A percentile compares a stretch with the other conserved stretches of the same genome.
Conservation (phyloP, 2,329 filamentous ascomycete species). For the Xylaria sp. region DNA sequence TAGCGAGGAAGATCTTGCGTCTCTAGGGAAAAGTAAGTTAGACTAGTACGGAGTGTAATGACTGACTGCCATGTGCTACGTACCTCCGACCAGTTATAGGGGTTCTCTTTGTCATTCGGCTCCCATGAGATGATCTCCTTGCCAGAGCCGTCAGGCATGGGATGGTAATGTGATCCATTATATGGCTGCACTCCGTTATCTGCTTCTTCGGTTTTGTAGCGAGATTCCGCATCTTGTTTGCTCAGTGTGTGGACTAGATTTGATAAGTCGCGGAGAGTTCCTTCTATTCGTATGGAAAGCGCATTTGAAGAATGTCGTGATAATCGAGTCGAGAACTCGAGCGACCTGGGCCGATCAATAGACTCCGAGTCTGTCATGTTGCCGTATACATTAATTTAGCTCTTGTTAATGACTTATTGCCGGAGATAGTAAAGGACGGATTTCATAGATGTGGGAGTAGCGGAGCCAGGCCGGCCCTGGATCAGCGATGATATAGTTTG, state of each 20-base stretch:
- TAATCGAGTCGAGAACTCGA: slow-evolving; percentile 13
- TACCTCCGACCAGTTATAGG: slow-evolving; percentile 62
- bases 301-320: slow-evolving; percentile 25
- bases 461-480: background rate
- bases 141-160: slow-evolving; percentile 39
- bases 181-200: slow-evolving; percentile 48
- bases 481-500: background rate
- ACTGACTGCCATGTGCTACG: background rate
- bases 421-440: background rate
- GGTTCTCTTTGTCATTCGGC: slow-evolving; percentile 61
- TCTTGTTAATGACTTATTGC: background rate
- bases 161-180: slow-evolving; percentile 28
- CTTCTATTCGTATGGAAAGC: background rate
- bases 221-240: slow-evolving; percentile 54
- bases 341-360: slow-evolving; percentile 4
- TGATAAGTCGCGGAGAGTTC: slow-evolving; percentile 34
- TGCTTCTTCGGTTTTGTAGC: slow-evolving; percentile 56
- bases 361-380: slow-evolving; percentile 25
- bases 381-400: background rate
- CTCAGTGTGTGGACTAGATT: slow-evolving; percentile 48
- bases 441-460: background rate
- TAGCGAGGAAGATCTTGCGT: slow-evolving; percentile 65
- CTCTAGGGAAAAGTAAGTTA: slow-evolving; percentile 47
- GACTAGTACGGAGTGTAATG: background rate
- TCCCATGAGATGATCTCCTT: slow-evolving; percentile 58